Percentiles rank a stretch among this genome's conserved stretches.
phyloP scores from a whole-genome alignment of 176 grass and related monocot species.

The Guadua angustifolia region DNA sequence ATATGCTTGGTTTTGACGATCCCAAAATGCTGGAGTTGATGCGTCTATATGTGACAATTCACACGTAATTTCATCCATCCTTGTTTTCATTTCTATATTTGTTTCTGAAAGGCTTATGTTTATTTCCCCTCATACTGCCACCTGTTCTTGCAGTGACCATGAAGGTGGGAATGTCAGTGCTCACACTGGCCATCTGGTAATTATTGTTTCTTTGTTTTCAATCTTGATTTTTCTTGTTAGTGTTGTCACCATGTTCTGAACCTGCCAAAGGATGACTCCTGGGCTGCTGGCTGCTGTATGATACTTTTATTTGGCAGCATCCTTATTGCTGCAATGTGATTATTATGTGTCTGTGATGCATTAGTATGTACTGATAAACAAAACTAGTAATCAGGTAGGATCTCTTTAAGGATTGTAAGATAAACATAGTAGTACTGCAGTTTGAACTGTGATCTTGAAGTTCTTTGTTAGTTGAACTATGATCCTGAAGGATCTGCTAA shows the following conservation, averaged over 20 bases:
- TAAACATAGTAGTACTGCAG: slow-evolving; percentile 13
- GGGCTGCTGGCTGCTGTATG: neutral
- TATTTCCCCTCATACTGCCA: neutral
- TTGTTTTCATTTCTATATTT: slow-evolving; percentile 29
- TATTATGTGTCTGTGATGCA: slow-evolving; percentile 6
- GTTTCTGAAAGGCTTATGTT: slow-evolving; percentile 35
- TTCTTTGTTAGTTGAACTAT: slow-evolving; percentile 11
- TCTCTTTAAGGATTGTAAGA: neutral
- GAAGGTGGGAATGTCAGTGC: slow-evolving; percentile 99
- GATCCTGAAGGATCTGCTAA: slow-evolving; percentile 7
- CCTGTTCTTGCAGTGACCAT: slow-evolving; percentile 74
- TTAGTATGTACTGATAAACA: slow-evolving; percentile 12
- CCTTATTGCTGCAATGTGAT: neutral
- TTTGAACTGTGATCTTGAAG: slow-evolving; percentile 10
- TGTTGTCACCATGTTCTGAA: slow-evolving; percentile 24
- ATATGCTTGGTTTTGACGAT: slow-evolving; percentile 96
- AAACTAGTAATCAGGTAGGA: slow-evolving; percentile 3
- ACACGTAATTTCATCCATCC: slow-evolving; percentile 59
- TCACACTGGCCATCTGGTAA: slow-evolving; percentile 98
- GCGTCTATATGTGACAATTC: slow-evolving; percentile 98
- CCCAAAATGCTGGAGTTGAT: slow-evolving; percentile 99
- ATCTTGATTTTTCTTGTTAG: slow-evolving; percentile 29
- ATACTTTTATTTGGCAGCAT: neutral
- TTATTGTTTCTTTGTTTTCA: slow-evolving; percentile 21
- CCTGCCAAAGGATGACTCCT: neutral